Evolutionary conservation across 1,284 basidiomycete species (phyloP).

Genomic region (Pseudozyma sp.): DNA sequence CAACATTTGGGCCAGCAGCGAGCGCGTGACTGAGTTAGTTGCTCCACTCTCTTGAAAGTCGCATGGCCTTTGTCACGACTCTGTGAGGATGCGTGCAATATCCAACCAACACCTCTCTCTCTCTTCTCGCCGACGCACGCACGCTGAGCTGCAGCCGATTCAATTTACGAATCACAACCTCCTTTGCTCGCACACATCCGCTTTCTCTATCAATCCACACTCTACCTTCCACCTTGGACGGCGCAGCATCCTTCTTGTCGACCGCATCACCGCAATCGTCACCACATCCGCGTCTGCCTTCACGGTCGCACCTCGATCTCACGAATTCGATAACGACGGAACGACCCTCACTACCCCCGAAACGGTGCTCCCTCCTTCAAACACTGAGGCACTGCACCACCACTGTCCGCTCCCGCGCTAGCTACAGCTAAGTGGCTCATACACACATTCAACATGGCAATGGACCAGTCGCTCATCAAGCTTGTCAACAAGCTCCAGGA

Average conservation of each 20-base stretch:
- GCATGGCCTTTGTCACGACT: too few relatives aligned
- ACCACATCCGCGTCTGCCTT: neutral
- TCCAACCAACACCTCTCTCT: conserved; percentile 21
- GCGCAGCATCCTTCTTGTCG: neutral
- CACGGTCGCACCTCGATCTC: conserved; percentile 11
- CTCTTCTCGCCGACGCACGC: neutral
- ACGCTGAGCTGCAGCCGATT: conserved; percentile 2
- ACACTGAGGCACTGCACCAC: neutral
- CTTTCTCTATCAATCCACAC: neutral
- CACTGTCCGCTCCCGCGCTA: conserved; percentile 4
- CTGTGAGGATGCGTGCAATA: neutral
- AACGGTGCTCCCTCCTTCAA: neutral
- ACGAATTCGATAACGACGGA: conserved; percentile 29
- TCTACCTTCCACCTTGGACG: neutral
- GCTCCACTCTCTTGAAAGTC: conserved; percentile 25
- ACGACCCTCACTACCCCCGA: conserved; percentile 2
- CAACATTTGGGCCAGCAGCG: neutral
- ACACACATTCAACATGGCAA: conserved; percentile 40
- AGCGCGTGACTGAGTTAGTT: conserved; percentile 5
- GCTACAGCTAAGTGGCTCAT: conserved; percentile 3
- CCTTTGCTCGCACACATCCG: conserved; percentile 4
- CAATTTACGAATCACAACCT: conserved; percentile 3
- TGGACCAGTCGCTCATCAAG: conserved; percentile 82
- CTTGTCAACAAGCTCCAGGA: conserved; percentile 93
- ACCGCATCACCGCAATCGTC: neutral